Evolutionary conservation across 129 eudicot genomes (phyloP).

Genomic region (Centrapalus pauciflorus): DNA sequence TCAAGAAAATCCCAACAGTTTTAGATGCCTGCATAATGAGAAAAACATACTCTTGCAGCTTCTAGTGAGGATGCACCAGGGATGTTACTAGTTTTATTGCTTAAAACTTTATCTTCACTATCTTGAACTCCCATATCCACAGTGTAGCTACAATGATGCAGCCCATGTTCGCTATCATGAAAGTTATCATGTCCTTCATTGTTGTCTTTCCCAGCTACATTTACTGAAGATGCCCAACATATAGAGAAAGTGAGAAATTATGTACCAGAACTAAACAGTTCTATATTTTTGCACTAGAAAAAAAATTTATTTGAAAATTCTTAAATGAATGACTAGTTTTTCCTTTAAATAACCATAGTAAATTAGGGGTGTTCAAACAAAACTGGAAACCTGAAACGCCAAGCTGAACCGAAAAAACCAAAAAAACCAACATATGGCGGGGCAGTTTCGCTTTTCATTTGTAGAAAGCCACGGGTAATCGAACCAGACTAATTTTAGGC

Average conservation of each 20-base stretch:
- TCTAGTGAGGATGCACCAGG: conserved; percentile 13
- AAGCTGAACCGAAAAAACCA: no score
- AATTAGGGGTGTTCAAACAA: not conserved
- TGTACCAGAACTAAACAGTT: not conserved
- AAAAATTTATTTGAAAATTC: not conserved
- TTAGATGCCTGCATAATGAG: not conserved
- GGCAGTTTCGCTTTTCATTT: no score
- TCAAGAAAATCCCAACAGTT: not conserved
- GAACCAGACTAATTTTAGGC: not conserved
- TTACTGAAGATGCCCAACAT: conserved; percentile 18
- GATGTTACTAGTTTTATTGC: not conserved
- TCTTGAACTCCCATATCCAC: conserved; percentile 16
- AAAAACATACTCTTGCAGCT: conserved; percentile 19
- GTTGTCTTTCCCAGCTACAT: conserved; percentile 13
- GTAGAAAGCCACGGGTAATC: no score
- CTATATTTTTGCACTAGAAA: not conserved
- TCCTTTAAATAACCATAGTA: not conserved
- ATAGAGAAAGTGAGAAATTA: conserved; percentile 4
- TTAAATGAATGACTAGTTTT: not conserved
- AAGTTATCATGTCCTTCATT: conserved; percentile 16
- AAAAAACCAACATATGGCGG: no score
- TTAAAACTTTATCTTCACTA: conserved; percentile 2
- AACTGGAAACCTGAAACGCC: not conserved
- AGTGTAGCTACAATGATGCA: conserved; percentile 12
- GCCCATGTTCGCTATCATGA: not conserved